Conservation (phyloP, 2,329 filamentous ascomycete species). For the Aspergillus niger region DNA sequence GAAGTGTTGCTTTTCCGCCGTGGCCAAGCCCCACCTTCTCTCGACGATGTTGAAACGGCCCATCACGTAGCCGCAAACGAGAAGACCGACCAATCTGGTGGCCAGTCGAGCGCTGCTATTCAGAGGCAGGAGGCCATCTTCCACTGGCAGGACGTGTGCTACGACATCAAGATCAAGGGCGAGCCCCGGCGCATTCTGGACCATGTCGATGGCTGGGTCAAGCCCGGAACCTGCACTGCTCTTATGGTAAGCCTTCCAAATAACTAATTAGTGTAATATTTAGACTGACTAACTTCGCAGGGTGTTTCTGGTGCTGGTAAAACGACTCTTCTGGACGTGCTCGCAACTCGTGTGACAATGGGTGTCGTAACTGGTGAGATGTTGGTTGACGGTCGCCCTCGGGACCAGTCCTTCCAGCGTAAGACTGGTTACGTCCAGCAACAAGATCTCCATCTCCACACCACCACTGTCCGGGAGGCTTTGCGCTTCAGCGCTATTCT, state of each 20-base stretch:
- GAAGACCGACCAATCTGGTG: slow-evolving; percentile 34
- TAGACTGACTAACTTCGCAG: slow-evolving; percentile 32
- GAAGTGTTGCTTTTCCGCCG: slow-evolving; percentile 75
- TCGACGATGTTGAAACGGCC: slow-evolving; percentile 34
- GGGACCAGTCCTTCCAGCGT: slow-evolving; percentile 82
- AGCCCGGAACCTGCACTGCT: slow-evolving; percentile 85
- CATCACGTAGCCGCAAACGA: slow-evolving; percentile 30
- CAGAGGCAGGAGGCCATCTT: slow-evolving; percentile 74
- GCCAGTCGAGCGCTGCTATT: slow-evolving; percentile 44
- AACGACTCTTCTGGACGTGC: slow-evolving; percentile 82
- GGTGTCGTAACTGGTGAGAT: slow-evolving; percentile 86
- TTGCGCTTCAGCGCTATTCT: slow-evolving; percentile 83
- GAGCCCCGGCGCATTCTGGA: slow-evolving; percentile 76
- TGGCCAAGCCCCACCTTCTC: slow-evolving; percentile 57
- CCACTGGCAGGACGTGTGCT: slow-evolving; percentile 84
- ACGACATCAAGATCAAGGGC: slow-evolving; percentile 77
- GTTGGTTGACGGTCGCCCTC: slow-evolving; percentile 73
- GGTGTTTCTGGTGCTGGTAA: slow-evolving; percentile 91
- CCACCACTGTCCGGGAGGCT: slow-evolving; percentile 84
- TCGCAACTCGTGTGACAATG: slow-evolving; percentile 84
- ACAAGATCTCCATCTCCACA: slow-evolving; percentile 84
- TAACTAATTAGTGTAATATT: background rate
- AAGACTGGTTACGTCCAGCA: slow-evolving; percentile 93
- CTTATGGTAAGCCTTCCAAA: slow-evolving; percentile 63
- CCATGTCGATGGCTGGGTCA: slow-evolving; percentile 89